These are phyloP conservation scores for Vaccinium darrowii DNA, from an alignment of 148 eudicot species.

Conservation along the genomic window DNA sequence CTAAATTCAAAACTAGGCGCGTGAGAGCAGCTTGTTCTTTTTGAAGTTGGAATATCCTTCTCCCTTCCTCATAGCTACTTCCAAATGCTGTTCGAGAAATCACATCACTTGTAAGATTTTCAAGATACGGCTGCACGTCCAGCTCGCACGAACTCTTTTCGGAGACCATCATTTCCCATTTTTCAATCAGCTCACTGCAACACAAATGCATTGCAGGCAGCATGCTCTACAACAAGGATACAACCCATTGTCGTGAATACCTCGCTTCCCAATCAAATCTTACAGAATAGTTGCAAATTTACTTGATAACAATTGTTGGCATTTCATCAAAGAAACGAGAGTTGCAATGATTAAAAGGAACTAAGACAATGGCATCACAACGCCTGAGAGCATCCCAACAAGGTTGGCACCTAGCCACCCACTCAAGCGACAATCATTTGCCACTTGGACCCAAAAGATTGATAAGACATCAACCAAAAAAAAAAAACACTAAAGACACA, in stretches of 20 bases:
- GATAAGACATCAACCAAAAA: no score
- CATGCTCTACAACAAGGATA: conserved; percentile 20
- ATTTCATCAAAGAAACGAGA: no score
- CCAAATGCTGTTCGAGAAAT: conserved; percentile 35
- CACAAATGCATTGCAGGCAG: conserved; percentile 31
- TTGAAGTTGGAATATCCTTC: conserved; percentile 31
- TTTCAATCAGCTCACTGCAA: conserved; percentile 28
- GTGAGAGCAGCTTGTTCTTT: conserved; percentile 31
- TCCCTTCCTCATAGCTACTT: conserved; percentile 25
- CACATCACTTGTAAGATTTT: conserved; percentile 22
- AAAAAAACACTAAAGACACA: no score
- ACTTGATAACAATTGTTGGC: no score
- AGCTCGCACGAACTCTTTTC: conserved; percentile 21
- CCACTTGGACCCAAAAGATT: no score
- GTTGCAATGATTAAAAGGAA: no score
- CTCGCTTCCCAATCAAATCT: not conserved
- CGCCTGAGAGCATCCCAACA: no score
- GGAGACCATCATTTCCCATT: conserved; percentile 23
- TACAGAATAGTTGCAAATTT: no score
- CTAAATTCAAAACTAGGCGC: conserved; percentile 19
- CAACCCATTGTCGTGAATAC: not conserved
- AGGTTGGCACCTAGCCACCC: no score
- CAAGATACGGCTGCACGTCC: conserved; percentile 27
- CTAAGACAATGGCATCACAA: no score
- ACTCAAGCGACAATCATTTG: no score